Conservation (phyloP, 2,329 filamentous ascomycete genomes). For the Phoma sp. region DNA sequence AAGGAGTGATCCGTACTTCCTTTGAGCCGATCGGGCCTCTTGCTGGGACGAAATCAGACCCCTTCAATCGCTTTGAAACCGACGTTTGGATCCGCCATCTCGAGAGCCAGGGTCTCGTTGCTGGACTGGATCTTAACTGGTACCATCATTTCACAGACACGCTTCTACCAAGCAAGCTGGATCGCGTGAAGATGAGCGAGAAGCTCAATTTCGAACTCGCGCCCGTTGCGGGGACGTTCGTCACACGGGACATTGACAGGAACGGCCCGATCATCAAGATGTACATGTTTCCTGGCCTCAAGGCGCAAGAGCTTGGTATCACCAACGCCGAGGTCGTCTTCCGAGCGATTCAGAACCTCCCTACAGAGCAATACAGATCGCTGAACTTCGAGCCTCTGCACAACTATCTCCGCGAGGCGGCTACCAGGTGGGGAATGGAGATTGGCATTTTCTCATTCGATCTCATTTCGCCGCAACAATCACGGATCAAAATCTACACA, state of each 20-base stretch:
- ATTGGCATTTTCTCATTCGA: constrained; percentile 20
- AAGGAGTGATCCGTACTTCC: constrained; percentile 17
- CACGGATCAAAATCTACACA: constrained; percentile 21
- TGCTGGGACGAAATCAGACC: constrained; percentile 15
- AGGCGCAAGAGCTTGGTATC: constrained; percentile 14
- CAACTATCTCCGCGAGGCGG: neutral
- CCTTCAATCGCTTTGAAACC: constrained; percentile 16
- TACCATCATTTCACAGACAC: constrained; percentile 13
- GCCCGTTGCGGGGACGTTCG: constrained; percentile 19
- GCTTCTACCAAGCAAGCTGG: constrained; percentile 11
- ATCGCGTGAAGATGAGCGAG: constrained; percentile 14
- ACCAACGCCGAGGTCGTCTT: constrained; percentile 15
- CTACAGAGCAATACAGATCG: neutral
- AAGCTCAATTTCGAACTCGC: constrained; percentile 19
- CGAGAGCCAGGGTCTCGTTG: constrained; percentile 13
- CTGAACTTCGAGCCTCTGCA: neutral
- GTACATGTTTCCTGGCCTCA: constrained; percentile 19
- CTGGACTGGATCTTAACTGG: constrained; percentile 20
- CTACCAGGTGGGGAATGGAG: constrained; percentile 8
- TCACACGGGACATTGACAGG: constrained; percentile 17
- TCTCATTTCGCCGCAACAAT: constrained; percentile 12
- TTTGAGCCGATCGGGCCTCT: constrained; percentile 20
- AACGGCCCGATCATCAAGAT: constrained; percentile 18
- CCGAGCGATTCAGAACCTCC: constrained; percentile 6
- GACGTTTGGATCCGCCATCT: constrained; percentile 17